Conservation (phyloP, 805 yeast species). For the Suhomyces kilbournensis region DNA sequence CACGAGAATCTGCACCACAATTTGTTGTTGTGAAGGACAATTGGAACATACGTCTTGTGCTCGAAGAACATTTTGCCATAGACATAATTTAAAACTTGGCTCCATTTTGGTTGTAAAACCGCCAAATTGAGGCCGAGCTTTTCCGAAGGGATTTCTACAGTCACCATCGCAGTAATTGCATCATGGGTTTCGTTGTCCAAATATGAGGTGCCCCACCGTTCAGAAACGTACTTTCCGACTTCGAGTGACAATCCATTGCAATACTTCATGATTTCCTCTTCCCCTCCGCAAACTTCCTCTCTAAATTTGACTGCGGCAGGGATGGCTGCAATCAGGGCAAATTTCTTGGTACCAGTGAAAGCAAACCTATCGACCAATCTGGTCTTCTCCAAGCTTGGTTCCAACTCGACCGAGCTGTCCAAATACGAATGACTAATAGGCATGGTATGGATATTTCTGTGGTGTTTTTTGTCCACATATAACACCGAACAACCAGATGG, state of each 20-base stretch:
- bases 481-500: slow-evolving; percentile 60
- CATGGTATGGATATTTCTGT: slow-evolving; percentile 48
- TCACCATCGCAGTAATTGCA: slow-evolving; percentile 43
- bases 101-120: slow-evolving; percentile 2
- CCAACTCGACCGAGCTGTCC: slow-evolving; percentile 26
- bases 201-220: slow-evolving; percentile 37
- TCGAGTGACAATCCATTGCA: slow-evolving; percentile 43
- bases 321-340: slow-evolving; percentile 41
- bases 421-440: slow-evolving; percentile 55
- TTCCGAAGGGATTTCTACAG: slow-evolving; percentile 36
- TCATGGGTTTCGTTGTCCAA: slow-evolving; percentile 35
- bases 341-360: slow-evolving; percentile 50
- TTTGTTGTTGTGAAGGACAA: slow-evolving; percentile 35
- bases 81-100: not conserved
- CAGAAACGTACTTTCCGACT: slow-evolving; percentile 40
- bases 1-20: slow-evolving; percentile 50
- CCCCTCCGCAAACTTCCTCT: slow-evolving; percentile 58
- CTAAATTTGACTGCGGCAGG: slow-evolving; percentile 54
- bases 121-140: slow-evolving; percentile 10
- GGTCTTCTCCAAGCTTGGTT: slow-evolving; percentile 17
- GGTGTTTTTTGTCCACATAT: slow-evolving; percentile 54
- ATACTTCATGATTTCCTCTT: slow-evolving; percentile 47
- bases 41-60: slow-evolving; percentile 48
- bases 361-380: slow-evolving; percentile 46
- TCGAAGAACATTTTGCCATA: slow-evolving; percentile 7